A percentile compares a stretch with the other conserved stretches of the same genome.
Evolutionary conservation across 2,329 filamentous ascomycete genomes (phyloP).

Genomic region (Zymoseptoria ardabiliae): DNA sequence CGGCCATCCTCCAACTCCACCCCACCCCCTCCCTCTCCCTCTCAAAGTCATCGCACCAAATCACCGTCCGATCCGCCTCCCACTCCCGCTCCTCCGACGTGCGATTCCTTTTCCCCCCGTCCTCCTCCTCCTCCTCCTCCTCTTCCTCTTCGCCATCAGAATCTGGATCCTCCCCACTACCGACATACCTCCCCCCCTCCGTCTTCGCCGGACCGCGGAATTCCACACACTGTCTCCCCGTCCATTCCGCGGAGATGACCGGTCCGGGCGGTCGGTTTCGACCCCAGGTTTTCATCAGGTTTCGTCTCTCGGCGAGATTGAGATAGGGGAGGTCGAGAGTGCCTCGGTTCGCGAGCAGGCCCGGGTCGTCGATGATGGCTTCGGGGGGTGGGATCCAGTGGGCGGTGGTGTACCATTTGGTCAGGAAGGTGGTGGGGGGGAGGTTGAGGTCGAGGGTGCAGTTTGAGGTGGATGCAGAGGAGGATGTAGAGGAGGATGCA

Average conservation of each 20-base stretch:
- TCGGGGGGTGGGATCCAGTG: not conserved
- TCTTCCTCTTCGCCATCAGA: too few species aligned
- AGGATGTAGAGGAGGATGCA: too few species aligned
- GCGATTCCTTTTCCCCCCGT: too few species aligned
- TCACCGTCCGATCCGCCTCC: not conserved
- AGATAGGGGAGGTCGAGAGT: not conserved
- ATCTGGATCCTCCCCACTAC: not conserved
- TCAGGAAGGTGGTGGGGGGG: too few species aligned
- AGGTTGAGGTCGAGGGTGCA: too few species aligned
- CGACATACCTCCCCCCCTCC: not conserved
- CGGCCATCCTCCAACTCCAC: not conserved
- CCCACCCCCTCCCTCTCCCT: not conserved
- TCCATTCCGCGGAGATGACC: not conserved
- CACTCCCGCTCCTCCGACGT: too few species aligned
- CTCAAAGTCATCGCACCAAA: not conserved
- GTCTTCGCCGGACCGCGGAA: not conserved
- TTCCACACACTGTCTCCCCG: not conserved
- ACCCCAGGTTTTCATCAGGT: not conserved
- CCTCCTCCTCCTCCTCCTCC: too few species aligned
- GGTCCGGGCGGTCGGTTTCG: not conserved
- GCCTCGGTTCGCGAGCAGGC: not conserved
- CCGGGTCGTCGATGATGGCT: not conserved
- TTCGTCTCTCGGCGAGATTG: not conserved
- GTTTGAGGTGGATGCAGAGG: too few species aligned
- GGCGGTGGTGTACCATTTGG: not conserved